Conservation (phyloP, 2,329 filamentous ascomycete species). For the Alternaria sp. region DNA sequence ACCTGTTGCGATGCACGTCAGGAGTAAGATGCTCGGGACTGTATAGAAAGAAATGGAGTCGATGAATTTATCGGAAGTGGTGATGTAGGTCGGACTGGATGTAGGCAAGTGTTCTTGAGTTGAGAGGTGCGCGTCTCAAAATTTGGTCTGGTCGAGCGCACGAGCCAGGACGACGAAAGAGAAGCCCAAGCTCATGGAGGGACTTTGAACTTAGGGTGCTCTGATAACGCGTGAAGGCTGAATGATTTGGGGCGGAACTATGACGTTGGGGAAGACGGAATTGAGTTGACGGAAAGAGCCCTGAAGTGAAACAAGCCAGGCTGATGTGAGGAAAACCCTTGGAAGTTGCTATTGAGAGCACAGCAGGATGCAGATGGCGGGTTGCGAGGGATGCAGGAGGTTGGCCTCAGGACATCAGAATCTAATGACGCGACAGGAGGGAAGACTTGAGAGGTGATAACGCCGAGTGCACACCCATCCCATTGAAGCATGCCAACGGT, state of each 20-base stretch:
- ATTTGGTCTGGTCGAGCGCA: constrained; percentile 35
- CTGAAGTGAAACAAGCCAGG: constrained; percentile 14
- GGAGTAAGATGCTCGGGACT: neutral
- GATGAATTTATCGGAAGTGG: constrained; percentile 6
- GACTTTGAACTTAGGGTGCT: constrained; percentile 2
- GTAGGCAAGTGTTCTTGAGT: constrained; percentile 20
- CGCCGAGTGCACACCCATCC: neutral
- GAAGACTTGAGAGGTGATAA: neutral
- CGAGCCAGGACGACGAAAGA: constrained; percentile 31
- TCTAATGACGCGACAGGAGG: neutral
- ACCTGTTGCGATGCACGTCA: constrained; percentile 5
- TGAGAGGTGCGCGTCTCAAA: constrained; percentile 29
- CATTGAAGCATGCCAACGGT: constrained; percentile 9
- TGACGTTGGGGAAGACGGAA: constrained; percentile 8
- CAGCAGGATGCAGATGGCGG: constrained; percentile 17
- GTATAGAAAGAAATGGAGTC: neutral
- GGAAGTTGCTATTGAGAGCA: constrained; percentile 20
- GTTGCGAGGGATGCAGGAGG: constrained; percentile 3
- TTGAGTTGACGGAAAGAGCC: constrained; percentile 14
- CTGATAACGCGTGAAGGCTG: neutral
- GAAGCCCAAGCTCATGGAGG: constrained; percentile 19
- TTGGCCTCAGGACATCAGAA: neutral
- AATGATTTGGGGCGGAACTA: neutral
- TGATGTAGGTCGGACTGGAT: constrained; percentile 10
- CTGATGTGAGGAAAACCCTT: constrained; percentile 29